These are phyloP conservation scores for Aureobasidium sp. DNA, from an alignment of 2,329 filamentous ascomycete genomes.

Conservation along the genomic window DNA sequence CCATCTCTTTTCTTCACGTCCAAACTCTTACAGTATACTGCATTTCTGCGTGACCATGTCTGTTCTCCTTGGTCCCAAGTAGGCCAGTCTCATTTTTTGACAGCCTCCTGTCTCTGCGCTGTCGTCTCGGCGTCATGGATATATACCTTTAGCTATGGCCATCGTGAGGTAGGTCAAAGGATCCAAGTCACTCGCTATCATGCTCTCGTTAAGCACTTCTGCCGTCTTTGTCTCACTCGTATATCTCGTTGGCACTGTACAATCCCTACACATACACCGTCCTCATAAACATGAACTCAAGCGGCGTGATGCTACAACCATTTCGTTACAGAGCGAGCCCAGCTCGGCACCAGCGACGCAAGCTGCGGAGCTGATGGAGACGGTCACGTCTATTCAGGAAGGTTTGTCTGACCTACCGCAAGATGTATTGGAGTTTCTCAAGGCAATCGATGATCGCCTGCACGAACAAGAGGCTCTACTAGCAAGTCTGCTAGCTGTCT, in stretches of 20 bases:
- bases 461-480: slow-evolving; percentile 1
- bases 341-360: neutral
- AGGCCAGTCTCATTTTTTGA: slow-evolving; percentile 6
- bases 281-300: neutral
- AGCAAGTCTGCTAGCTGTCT: slow-evolving; percentile 7
- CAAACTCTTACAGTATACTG: slow-evolving; percentile 4
- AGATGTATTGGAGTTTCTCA: neutral
- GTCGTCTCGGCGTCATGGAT: neutral
- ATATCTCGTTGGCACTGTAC: neutral
- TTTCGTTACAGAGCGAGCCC: neutral
- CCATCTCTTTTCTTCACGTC: slow-evolving; percentile 6
- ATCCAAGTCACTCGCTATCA: slow-evolving; percentile 1
- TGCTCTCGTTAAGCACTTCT: neutral
- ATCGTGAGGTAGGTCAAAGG: neutral
- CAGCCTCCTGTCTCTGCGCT: slow-evolving; percentile 7
- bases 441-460: neutral
- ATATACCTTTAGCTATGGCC: slow-evolving; percentile 6
- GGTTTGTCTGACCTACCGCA: neutral
- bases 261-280: slow-evolving; percentile 9
- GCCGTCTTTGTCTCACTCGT: neutral
- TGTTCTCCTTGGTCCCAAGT: slow-evolving; percentile 4
- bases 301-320: slow-evolving; percentile 2
- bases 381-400: neutral
- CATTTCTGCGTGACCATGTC: slow-evolving; percentile 13
- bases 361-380: neutral